Conservation (phyloP, 2,329 filamentous ascomycete species). For the Calonectria montana region DNA sequence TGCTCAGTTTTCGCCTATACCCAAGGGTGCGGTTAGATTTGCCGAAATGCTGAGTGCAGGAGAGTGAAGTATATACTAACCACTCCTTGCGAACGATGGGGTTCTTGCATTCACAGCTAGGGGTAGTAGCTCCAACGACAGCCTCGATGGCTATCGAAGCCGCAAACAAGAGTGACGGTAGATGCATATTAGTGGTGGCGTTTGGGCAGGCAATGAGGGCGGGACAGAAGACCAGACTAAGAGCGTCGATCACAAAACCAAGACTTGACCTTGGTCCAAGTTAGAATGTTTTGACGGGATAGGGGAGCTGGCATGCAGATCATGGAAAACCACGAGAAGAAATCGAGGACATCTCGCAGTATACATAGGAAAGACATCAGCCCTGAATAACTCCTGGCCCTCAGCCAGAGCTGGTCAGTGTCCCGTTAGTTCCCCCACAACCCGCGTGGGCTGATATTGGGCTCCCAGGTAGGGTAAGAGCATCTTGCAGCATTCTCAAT, state of each 20-base stretch:
- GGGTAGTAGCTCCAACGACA: conserved; percentile 19
- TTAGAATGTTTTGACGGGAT: neutral
- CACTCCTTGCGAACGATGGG: conserved; percentile 32
- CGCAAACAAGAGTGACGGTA: conserved; percentile 14
- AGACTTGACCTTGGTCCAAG: neutral
- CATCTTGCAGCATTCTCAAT: neutral
- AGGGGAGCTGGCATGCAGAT: conserved; percentile 5
- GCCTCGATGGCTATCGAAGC: conserved; percentile 16
- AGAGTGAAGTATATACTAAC: conserved; percentile 10
- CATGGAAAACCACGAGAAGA: conserved; percentile 2
- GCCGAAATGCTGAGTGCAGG: neutral
- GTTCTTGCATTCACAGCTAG: conserved; percentile 18
- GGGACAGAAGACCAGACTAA: neutral
- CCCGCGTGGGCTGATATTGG: neutral
- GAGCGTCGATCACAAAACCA: neutral
- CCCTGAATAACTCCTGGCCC: neutral
- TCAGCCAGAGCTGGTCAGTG: neutral
- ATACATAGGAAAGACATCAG: conserved; percentile 2
- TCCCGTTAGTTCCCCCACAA: neutral
- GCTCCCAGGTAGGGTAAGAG: neutral
- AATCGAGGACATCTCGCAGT: neutral
- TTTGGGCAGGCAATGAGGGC: neutral
- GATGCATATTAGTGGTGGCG: conserved; percentile 11
- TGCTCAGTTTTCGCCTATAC: conserved; percentile 29
- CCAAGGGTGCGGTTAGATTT: neutral